Base-by-base conservation (phyloP, 1,284 basidiomycete species). In the Cryptococcus sp. region DNA sequence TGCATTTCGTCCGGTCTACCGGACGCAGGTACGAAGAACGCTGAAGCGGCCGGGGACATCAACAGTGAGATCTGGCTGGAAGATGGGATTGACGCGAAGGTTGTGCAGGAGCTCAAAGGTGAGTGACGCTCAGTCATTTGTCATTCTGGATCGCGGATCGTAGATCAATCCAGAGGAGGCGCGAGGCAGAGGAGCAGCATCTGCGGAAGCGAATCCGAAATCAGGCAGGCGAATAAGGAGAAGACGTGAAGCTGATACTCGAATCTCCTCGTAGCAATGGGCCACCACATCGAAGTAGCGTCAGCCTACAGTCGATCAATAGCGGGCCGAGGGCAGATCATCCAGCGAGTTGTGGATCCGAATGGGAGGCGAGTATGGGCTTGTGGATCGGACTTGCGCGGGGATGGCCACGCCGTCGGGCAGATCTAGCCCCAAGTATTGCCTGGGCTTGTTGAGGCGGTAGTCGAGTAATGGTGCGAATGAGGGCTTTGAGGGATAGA, bases 321-420 rank as follows among this genome's bases (percentile, higher is more conserved):
- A 80, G 85, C 95, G 70, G 95, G 95, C n/a, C 84, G 91, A n/a
- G 95, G 95, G 5, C 78, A 95, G 79, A 80, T 94, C 55, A 94
- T 95, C 65, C 90, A 93, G 76, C 88, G 85, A 69, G 80, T 92
- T 23, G 77, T 81, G 6, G 85, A 91, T 76, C 78, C 85, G 30
- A 88, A 88, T 8, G 79, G 76, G 0, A 81, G 78, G 68, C 81
- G 82, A 23, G 88, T 93, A 1, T 96, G 93, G 93, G 91, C 88
- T 10, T 89, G 89, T 46, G 91, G 91, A 13, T 90, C 88, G 15
- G 93, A 97, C 76, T 85, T 85, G 56, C 84, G 94, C 43, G 89
- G 84, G 20, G 93, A 95, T 73, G 92, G 93, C 11, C 89, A 92
- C 69, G 93, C 91, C 13, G 85, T 85, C 15, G 86, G 88, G n/a